These are phyloP conservation scores for Parasarocladium wereldwijsianum DNA, from an alignment of 2,329 filamentous ascomycete species.

Conservation along the genomic window DNA sequence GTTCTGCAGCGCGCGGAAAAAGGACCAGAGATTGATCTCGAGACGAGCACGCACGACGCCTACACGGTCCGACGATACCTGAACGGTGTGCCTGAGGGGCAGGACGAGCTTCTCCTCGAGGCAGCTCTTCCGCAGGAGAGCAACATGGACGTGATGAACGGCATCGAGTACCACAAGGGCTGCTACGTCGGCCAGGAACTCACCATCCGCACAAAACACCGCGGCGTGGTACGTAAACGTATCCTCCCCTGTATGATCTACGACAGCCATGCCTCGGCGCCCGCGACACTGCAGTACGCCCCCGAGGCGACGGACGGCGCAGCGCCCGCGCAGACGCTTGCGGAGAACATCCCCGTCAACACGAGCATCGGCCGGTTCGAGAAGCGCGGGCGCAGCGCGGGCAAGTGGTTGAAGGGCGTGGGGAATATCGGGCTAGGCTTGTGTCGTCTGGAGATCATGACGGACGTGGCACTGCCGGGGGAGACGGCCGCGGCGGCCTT, in stretches of 20 bases:
- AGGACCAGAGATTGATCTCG: conserved; percentile 23
- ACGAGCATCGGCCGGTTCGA: conserved; percentile 35
- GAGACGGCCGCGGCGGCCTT: conserved; percentile 50
- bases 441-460: conserved; percentile 85
- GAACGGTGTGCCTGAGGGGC: conserved; percentile 73
- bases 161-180: conserved; percentile 86
- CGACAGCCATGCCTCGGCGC: conserved; percentile 23
- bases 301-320: conserved; percentile 14
- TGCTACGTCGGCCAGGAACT: conserved; percentile 96
- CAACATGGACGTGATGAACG: conserved; percentile 76
- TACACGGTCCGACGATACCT: conserved; percentile 71
- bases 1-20: conserved; percentile 20
- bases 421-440: conserved; percentile 80
- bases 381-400: conserved; percentile 54
- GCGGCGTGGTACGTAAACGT: conserved; percentile 82
- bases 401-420: conserved; percentile 65
- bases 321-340: conserved; percentile 2
- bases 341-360: conserved; percentile 22
- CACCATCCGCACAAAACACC: conserved; percentile 89
- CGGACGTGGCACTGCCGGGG: conserved; percentile 57
- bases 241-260: conserved; percentile 72
- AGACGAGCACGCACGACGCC: conserved; percentile 33
- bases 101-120: conserved; percentile 57
- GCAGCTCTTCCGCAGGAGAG: conserved; percentile 70
- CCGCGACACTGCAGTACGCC: conserved; percentile 31